Base-by-base conservation (phyloP, 1,139 yeast species). In the Pichia sp. region DNA sequence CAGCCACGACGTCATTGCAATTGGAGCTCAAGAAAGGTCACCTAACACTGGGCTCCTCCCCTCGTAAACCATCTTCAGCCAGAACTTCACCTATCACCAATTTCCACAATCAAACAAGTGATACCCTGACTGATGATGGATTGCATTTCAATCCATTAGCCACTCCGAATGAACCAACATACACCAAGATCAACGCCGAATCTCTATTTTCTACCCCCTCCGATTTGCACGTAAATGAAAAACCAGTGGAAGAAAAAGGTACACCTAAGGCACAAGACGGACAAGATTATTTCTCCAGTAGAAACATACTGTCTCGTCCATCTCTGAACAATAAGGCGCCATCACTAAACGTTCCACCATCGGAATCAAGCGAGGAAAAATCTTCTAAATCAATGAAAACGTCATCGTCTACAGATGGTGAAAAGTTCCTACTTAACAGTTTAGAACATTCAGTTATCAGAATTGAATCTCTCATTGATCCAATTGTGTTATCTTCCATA, bases 401-500 rank as follows among this genome's bases (percentile, higher is more conserved):
- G n/a, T n/a, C n/a, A n/a, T n/a, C n/a, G n/a, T n/a, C n/a, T n/a
- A n/a, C n/a, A 29, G 41, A 40, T 29, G 32, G 38, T 38, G 41
- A 40, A 21, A 56, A 55, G 26, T 55, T 53, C 34, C 32, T 54
- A 19, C 39, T 93, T 2, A 74, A 69, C 20, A 85, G 79, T 22
- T 64, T 85, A 35, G 69, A 72, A 22, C 76, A 85, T 0, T 51
- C 58, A 1, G 42, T 53, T 10, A 72, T 85, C 19, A 60, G 67
- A 14, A 71, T 86, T 5, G 67, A 64, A 16, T 72, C 85, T 5
- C 63, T 75, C 6, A 72, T 10, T 60, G 84, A 35, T 63, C 72
- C 53, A 2, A 19, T 16, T 19, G 29, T 22, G 3, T 30, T 40
- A 19, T 30, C 44, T 2, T 10, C 20, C 8, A 9, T n/a, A 25